Evolutionary conservation across 148 eudicot species (phyloP).

Genomic region (Heliamphora exappendiculata): DNA sequence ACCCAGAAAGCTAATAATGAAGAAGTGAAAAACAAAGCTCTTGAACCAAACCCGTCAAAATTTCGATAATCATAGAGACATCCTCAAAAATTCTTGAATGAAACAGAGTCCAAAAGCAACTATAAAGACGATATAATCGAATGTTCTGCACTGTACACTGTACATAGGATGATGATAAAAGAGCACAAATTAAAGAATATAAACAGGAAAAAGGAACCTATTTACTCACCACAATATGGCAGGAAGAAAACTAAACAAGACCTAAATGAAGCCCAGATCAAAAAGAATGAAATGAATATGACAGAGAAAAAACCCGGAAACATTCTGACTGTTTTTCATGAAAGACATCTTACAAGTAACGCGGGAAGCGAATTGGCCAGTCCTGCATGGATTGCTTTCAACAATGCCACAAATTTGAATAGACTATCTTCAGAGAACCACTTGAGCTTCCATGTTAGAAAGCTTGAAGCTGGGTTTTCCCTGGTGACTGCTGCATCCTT

Average conservation of each 20-base stretch:
- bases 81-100: neutral
- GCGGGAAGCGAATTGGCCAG: constrained; percentile 20
- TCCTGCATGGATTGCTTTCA: constrained; percentile 52
- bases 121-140: neutral
- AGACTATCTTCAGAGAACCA: constrained; percentile 48
- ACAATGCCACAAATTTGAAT: constrained; percentile 40
- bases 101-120: neutral
- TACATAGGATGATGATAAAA: neutral
- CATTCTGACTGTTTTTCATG: constrained; percentile 9
- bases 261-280: constrained; percentile 2
- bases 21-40: too few species aligned
- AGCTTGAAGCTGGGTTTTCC: constrained; percentile 11
- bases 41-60: too few species aligned
- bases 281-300: constrained; percentile 35
- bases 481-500: constrained; percentile 10
- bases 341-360: constrained; percentile 25
- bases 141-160: constrained; percentile 8
- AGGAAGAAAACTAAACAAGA: neutral
- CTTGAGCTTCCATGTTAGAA: constrained; percentile 45
- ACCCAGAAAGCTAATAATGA: too few species aligned
- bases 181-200: neutral
- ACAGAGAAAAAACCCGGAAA: neutral
- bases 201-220: constrained; percentile 2
- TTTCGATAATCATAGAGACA: too few species aligned
- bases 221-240: constrained; percentile 2